These are phyloP conservation scores for Paraphaeosphaeria sporulosa DNA, from an alignment of 2,329 filamentous ascomycete species.

Conservation along the genomic window DNA sequence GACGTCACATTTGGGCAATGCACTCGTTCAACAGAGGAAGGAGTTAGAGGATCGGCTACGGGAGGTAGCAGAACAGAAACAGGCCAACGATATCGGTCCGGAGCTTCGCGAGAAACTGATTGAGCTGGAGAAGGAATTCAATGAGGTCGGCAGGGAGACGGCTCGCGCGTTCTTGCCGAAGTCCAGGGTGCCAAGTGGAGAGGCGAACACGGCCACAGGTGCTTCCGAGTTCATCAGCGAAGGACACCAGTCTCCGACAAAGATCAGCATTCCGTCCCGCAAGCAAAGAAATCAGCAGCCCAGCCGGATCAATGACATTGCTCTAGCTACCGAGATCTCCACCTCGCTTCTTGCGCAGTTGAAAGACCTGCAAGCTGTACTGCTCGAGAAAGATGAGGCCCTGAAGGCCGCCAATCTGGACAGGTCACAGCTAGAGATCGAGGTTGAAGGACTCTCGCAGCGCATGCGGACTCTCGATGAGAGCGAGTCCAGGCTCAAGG, in stretches of 20 bases:
- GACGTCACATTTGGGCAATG: constrained; percentile 85
- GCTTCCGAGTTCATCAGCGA: constrained; percentile 74
- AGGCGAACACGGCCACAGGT: constrained; percentile 41
- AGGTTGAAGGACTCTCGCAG: constrained; percentile 80
- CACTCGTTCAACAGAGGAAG: constrained; percentile 85
- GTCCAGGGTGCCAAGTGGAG: constrained; percentile 71
- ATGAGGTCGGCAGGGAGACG: constrained; percentile 89
- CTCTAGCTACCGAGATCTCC: constrained; percentile 98
- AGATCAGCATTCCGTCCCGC: constrained; percentile 84
- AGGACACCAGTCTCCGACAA: constrained; percentile 85
- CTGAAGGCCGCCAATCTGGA: constrained; percentile 78
- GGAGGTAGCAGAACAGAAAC: constrained; percentile 80
- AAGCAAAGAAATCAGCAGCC: constrained; percentile 90
- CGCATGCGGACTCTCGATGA: constrained; percentile 85
- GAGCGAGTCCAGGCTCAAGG: constrained; percentile 94
- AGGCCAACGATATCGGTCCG: constrained; percentile 76
- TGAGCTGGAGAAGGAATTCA: constrained; percentile 93
- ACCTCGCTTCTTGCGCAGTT: constrained; percentile 94
- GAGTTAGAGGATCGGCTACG: constrained; percentile 81
- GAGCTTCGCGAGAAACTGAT: constrained; percentile 83
- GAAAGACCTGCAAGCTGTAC: constrained; percentile 82
- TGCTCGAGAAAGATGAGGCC: constrained; percentile 87
- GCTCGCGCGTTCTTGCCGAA: constrained; percentile 89
- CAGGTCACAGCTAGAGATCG: constrained; percentile 80
- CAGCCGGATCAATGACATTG: constrained; percentile 91